Conservation (phyloP, 768 basidiomycete species). For the Tricholoma saponaceum region DNA sequence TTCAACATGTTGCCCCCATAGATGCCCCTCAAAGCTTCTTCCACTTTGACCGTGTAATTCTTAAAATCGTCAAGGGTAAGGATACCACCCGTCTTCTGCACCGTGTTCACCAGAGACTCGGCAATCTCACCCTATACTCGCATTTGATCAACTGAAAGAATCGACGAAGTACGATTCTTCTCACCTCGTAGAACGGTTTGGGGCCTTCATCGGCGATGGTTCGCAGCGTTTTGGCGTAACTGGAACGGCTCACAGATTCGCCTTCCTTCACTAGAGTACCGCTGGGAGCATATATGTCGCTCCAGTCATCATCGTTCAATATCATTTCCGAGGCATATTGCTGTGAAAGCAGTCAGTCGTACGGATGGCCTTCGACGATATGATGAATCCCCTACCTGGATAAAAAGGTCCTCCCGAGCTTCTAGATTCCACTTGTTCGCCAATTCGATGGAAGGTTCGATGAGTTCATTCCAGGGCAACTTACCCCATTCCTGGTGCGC, state of each 20-base stretch:
- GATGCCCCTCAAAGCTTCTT: not conserved
- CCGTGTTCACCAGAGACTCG: not conserved
- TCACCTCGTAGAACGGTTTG: not conserved
- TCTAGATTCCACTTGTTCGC: not conserved
- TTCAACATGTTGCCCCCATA: not conserved
- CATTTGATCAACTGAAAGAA: not conserved
- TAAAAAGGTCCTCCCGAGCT: not conserved
- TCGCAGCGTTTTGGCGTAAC: not conserved
- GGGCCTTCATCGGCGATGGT: not conserved
- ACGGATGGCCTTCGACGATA: not conserved
- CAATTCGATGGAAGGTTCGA: not conserved
- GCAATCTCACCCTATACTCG: not conserved
- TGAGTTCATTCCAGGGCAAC: not conserved
- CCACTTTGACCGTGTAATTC: not conserved
- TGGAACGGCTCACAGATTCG: not conserved
- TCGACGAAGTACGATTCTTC: not conserved
- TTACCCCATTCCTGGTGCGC: not conserved
- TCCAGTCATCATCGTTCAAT: not conserved
- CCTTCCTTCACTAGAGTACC: not conserved
- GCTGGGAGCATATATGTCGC: not conserved
- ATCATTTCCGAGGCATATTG: not conserved
- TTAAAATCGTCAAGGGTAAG: not conserved
- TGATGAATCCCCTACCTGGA: not conserved
- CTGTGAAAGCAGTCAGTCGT: not conserved
- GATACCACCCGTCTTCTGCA: not conserved